Evolutionary conservation across 805 yeast genomes (phyloP).

Genomic region (Starmerella powellii): DNA sequence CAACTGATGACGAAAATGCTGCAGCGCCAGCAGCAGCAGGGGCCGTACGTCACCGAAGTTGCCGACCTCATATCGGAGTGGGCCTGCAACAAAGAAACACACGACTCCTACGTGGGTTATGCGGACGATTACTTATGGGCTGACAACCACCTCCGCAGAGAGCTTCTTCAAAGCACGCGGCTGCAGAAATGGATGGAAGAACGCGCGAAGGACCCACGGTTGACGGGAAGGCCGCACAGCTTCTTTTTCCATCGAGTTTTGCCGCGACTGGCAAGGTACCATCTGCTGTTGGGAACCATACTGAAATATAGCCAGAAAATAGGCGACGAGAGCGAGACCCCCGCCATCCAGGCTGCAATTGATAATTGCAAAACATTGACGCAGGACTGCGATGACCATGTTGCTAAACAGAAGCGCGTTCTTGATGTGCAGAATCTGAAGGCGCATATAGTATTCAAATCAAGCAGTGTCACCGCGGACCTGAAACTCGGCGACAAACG

Average conservation of each 20-base stretch:
- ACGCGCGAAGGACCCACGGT: conserved; percentile 39
- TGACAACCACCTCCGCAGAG: conserved; percentile 36
- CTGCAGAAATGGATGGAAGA: conserved; percentile 49
- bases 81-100: conserved; percentile 40
- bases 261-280: conserved; percentile 45
- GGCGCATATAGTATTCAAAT: conserved; percentile 43
- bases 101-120: conserved; percentile 43
- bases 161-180: conserved; percentile 30
- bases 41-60: conserved; percentile 40
- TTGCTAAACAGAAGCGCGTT: conserved; percentile 48
- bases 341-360: conserved; percentile 35
- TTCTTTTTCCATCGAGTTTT: conserved; percentile 47
- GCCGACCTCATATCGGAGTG: conserved; percentile 50
- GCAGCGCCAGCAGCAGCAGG: conserved; percentile 45
- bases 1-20: conserved; percentile 47
- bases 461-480: conserved; percentile 35
- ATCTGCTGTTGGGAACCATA: conserved; percentile 51
- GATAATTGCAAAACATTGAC: conserved; percentile 45
- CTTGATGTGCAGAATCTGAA: conserved; percentile 44
- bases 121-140: conserved; percentile 35
- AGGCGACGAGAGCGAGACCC: conserved; percentile 29
- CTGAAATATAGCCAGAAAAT: conserved; percentile 33
- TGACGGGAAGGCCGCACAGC: conserved; percentile 30
- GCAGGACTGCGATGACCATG: conserved; percentile 46
- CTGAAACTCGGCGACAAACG: conserved; percentile 42